phyloP scores from a whole-genome alignment of 768 basidiomycete genomes.

The Butyriboletus loyo region DNA sequence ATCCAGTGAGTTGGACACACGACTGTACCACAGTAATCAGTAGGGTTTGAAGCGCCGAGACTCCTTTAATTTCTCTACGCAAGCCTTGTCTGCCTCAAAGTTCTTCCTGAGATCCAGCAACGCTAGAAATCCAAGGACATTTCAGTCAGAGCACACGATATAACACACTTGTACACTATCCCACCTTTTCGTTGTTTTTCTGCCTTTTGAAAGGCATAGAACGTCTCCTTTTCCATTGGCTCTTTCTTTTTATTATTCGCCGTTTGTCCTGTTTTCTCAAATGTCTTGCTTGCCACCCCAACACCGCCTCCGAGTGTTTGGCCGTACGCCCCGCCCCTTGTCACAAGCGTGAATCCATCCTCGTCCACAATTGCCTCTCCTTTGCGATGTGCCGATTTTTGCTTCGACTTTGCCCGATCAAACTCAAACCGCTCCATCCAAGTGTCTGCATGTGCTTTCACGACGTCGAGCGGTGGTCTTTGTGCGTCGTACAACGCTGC shows the following conservation, averaged over 20 bases:
- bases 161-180: slow-evolving; percentile 6
- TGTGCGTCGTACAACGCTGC: slow-evolving; percentile 54
- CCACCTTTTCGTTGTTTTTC: slow-evolving; percentile 85
- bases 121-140: slow-evolving; percentile 33
- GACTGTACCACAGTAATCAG: slow-evolving; percentile 34
- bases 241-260: slow-evolving; percentile 50
- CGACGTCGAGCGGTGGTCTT: slow-evolving; percentile 72
- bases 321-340: slow-evolving; percentile 88
- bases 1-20: neutral
- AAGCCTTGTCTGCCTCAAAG: slow-evolving; percentile 85
- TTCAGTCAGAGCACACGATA: neutral
- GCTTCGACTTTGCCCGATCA: slow-evolving; percentile 49
- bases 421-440: slow-evolving; percentile 77
- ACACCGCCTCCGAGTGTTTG: slow-evolving; percentile 82
- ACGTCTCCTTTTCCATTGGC: slow-evolving; percentile 67
- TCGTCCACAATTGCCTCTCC: slow-evolving; percentile 91
- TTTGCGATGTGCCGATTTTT: slow-evolving; percentile 66
- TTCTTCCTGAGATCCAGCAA: slow-evolving; percentile 63
- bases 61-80: slow-evolving; percentile 48
- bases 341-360: slow-evolving; percentile 93
- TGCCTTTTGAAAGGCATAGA: slow-evolving; percentile 89
- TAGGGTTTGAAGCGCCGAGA: slow-evolving; percentile 87
- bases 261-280: slow-evolving; percentile 35
- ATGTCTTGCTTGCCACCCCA: slow-evolving; percentile 60
- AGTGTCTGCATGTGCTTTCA: slow-evolving; percentile 79